Conservation (phyloP, 441 rosid species). For the Capsella rubella region DNA sequence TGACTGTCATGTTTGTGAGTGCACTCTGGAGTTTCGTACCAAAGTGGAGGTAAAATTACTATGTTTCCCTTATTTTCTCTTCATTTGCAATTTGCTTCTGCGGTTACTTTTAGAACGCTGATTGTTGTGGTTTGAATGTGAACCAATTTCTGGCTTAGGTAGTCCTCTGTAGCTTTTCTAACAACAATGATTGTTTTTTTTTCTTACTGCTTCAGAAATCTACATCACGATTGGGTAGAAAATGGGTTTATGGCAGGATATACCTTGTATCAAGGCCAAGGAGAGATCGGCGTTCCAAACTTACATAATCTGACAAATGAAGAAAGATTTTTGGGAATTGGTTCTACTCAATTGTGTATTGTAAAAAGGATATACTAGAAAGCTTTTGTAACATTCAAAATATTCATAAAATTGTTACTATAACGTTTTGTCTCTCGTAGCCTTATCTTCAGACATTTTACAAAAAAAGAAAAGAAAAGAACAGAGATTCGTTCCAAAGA, state of each 20-base stretch:
- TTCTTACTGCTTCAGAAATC: constrained; percentile 58
- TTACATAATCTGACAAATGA: constrained; percentile 42
- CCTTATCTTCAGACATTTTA: not conserved
- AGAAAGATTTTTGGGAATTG: constrained; percentile 28
- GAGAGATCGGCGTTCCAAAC: constrained; percentile 52
- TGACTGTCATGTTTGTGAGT: constrained; percentile 91
- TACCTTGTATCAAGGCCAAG: constrained; percentile 75
- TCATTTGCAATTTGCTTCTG: not conserved
- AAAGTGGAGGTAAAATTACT: constrained; percentile 68
- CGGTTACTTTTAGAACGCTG: not conserved
- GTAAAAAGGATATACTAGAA: constrained; percentile 12
- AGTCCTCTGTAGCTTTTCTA: constrained; percentile 3
- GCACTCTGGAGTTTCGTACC: constrained; percentile 82
- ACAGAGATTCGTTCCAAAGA: constrained; percentile 1
- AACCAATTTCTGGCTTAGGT: not conserved
- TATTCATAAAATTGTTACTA: constrained; percentile 28
- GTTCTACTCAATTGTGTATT: constrained; percentile 28
- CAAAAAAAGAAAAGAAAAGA: not conserved
- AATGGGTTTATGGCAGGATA: constrained; percentile 87
- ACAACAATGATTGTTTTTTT: constrained; percentile 13
- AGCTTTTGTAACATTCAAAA: constrained; percentile 31
- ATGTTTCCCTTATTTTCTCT: not conserved
- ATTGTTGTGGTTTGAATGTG: not conserved
- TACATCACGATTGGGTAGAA: constrained; percentile 60
- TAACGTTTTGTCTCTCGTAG: constrained; percentile 13